Evolutionary conservation across 495 filamentous ascomycete genomes (phyloP).

Genomic region (Aspergillus homomorphus): DNA sequence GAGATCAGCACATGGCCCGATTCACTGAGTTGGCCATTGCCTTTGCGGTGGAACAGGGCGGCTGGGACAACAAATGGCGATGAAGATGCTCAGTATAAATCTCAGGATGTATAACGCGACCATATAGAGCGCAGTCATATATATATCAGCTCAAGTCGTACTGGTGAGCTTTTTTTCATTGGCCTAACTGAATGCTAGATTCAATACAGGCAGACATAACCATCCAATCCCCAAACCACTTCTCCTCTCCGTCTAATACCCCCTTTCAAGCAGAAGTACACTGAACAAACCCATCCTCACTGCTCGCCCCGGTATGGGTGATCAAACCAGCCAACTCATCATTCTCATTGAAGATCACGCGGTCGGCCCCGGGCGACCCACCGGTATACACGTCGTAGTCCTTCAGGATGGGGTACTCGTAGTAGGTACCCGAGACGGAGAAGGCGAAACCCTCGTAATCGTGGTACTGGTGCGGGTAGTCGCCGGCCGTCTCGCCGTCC

Average conservation of each 20-base stretch:
- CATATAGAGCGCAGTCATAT: too few species aligned
- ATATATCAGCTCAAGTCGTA: too few species aligned
- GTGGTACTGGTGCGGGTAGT: constrained; percentile 71
- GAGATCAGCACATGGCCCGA: background rate
- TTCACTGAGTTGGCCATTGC: constrained; percentile 1
- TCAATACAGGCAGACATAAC: background rate
- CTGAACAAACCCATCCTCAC: constrained; percentile 61
- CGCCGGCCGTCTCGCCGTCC: constrained; percentile 44
- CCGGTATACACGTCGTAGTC: constrained; percentile 54
- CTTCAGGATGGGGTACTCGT: constrained; percentile 68
- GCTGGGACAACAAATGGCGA: constrained; percentile 2
- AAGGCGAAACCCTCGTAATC: constrained; percentile 73
- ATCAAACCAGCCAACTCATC: constrained; percentile 57
- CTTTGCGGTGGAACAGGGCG: constrained; percentile 2
- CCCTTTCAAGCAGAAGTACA: constrained; percentile 34
- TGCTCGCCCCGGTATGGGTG: constrained; percentile 63
- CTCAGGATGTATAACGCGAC: too few species aligned
- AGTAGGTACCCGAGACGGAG: constrained; percentile 58
- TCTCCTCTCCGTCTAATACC: background rate
- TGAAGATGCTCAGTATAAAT: too few species aligned
- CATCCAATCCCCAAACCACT: background rate
- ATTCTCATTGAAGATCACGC: constrained; percentile 61
- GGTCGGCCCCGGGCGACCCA: constrained; percentile 65
- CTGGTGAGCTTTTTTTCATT: too few species aligned
- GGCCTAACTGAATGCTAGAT: too few species aligned